phyloP scores from a whole-genome alignment of 2,329 filamentous ascomycete genomes.

The Colletotrichum eremochloae region DNA sequence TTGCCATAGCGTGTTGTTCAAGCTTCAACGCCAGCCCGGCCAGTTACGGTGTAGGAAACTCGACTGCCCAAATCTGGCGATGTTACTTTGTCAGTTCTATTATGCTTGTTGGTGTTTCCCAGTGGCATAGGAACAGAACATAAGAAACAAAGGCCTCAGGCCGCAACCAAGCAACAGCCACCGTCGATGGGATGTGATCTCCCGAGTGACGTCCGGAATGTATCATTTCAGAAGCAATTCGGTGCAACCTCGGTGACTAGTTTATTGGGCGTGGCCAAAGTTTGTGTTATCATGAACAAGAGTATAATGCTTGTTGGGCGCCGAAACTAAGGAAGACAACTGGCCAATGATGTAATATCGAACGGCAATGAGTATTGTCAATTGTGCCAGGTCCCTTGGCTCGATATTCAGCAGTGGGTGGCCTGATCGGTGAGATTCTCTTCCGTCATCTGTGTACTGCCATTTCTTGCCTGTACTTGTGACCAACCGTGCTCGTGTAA shows the following conservation, averaged over 20 bases:
- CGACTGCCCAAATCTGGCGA: not conserved
- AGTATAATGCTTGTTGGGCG: not conserved
- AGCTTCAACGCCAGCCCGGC: not conserved
- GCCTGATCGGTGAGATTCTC: not conserved
- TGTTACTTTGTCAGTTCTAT: not conserved
- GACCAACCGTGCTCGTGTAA: not conserved
- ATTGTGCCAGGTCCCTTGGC: not conserved
- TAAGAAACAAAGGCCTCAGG: not conserved
- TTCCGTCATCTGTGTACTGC: not conserved
- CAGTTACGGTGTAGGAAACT: too few species aligned
- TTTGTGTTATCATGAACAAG: not conserved
- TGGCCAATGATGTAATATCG: not conserved
- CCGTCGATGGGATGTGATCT: not conserved
- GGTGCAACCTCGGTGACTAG: not conserved
- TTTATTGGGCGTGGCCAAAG: not conserved
- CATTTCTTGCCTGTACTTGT: not conserved
- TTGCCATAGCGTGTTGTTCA: not conserved
- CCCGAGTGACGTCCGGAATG: not conserved
- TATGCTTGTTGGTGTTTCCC: too few species aligned
- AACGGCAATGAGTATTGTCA: not conserved
- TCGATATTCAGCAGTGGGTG: not conserved
- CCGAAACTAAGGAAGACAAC: too few species aligned
- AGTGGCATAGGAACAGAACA: not conserved
- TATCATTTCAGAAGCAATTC: constrained; percentile 1
- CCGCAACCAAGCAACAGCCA: not conserved